Evolutionary conservation across 2,329 filamentous ascomycete species (phyloP).

Genomic region (Apiospora saccharicola): DNA sequence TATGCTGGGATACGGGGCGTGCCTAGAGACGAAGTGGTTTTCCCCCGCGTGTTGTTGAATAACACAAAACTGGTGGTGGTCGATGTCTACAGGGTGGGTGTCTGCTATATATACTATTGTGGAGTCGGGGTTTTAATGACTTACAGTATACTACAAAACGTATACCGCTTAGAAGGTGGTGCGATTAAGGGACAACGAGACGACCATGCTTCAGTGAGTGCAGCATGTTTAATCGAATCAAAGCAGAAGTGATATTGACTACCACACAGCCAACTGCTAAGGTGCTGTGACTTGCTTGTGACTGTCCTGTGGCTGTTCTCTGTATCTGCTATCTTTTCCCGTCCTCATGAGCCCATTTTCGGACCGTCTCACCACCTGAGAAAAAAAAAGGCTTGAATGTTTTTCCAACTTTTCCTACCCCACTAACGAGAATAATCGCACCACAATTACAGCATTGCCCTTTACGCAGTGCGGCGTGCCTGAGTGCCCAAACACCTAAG

Average conservation of each 20-base stretch:
- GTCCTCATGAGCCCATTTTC: conserved; percentile 17
- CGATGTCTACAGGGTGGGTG: neutral
- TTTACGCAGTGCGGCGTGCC: conserved; percentile 9
- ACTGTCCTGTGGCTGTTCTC: neutral
- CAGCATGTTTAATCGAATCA: neutral
- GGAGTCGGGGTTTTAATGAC: neutral
- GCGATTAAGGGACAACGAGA: neutral
- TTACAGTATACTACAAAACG: conserved; percentile 12
- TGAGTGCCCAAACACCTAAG: conserved; percentile 13
- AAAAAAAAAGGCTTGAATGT: conserved; percentile 1
- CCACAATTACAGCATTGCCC: conserved; percentile 21
- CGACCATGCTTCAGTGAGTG: neutral
- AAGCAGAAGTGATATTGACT: neutral
- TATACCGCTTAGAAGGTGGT: conserved; percentile 11
- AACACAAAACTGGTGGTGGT: neutral
- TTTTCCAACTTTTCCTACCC: conserved; percentile 11
- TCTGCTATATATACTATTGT: neutral
- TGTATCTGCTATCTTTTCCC: neutral
- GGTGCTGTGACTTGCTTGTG: neutral
- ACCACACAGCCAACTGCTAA: neutral
- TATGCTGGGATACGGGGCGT: neutral
- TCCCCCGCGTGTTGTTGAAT: neutral
- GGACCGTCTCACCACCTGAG: conserved; percentile 10
- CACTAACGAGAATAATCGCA: conserved; percentile 20
- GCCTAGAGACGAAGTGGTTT: neutral